Conservation (phyloP, 768 basidiomycete genomes). For the Agaricus sinodeliciosus region DNA sequence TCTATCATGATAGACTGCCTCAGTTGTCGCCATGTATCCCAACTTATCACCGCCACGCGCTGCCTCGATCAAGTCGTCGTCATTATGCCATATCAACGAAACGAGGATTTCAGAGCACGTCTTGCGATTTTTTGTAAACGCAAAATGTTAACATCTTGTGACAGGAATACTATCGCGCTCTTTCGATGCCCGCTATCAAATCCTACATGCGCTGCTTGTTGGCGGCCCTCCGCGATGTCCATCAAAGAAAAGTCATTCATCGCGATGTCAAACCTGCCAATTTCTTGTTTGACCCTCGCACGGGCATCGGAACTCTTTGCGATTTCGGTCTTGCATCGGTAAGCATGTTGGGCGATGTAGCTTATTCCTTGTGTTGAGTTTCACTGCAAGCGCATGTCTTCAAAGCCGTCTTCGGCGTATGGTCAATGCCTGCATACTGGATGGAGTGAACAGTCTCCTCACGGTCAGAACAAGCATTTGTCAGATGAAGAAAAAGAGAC, state of each 20-base stretch:
- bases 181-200: constrained; percentile 74
- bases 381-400: constrained; percentile 43
- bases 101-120: constrained; percentile 90
- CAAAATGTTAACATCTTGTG: background rate
- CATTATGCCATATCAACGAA: constrained; percentile 88
- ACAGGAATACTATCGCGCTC: constrained; percentile 70
- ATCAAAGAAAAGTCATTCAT: constrained; percentile 82
- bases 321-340: constrained; percentile 97
- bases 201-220: constrained; percentile 89
- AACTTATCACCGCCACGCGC: constrained; percentile 92
- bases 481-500: constrained; percentile 40
- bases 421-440: constrained; percentile 77
- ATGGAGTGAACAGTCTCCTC: constrained; percentile 53
- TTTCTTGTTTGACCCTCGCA: constrained; percentile 86
- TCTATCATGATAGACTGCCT: constrained; percentile 82
- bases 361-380: background rate
- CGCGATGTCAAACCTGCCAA: constrained; percentile 98
- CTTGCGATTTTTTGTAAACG: background rate
- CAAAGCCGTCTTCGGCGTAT: constrained; percentile 20
- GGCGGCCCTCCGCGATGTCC: constrained; percentile 84
- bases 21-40: constrained; percentile 82
- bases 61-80: constrained; percentile 88
- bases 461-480: constrained; percentile 49
- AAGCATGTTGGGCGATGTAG: constrained; percentile 21
- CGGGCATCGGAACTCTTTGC: constrained; percentile 78